phyloP scores from a whole-genome alignment of 352 stramenopile species.

The Globisporangium megalacanthum region DNA sequence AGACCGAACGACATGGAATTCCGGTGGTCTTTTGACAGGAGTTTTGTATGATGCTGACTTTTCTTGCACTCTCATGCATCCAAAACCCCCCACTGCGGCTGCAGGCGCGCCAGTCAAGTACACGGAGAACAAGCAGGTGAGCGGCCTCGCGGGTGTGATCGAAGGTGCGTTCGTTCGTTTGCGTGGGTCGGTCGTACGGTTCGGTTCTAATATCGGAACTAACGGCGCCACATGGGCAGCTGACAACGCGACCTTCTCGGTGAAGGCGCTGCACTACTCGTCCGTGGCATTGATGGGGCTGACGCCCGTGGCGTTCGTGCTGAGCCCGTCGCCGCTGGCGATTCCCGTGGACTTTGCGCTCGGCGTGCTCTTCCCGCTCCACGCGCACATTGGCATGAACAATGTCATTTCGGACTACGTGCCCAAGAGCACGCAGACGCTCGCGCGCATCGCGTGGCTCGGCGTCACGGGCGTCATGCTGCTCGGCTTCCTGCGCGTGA shows the following conservation, averaged over 20 bases:
- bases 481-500: conserved; percentile 79
- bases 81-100: too few relatives aligned
- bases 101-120: conserved; percentile 57
- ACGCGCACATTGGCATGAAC: conserved; percentile 93
- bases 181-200: too few relatives aligned
- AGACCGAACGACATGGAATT: conserved; percentile 14
- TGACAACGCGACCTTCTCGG: conserved; percentile 63
- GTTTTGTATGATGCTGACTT: background rate
- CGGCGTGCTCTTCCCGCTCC: conserved; percentile 79
- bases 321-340: conserved; percentile 68
- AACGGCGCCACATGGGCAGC: conserved; percentile 19
- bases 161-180: conserved; percentile 45
- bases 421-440: conserved; percentile 64
- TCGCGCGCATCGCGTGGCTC: conserved; percentile 61
- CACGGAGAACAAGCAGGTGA: conserved; percentile 78
- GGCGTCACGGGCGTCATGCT: conserved; percentile 76
- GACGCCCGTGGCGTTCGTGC: conserved; percentile 62
- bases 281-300: conserved; percentile 48
- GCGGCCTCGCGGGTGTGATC: conserved; percentile 52
- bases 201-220: too few relatives aligned
- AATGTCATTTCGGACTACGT: conserved; percentile 94
- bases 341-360: conserved; percentile 78
- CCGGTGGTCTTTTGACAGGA: conserved; percentile 13
- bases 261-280: conserved; percentile 65
- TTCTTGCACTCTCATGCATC: background rate